Evolutionary conservation across 148 eudicot species (phyloP), one percentile per base, ranked within the genome.

Genomic region (Suaeda aralocaspica): DNA sequence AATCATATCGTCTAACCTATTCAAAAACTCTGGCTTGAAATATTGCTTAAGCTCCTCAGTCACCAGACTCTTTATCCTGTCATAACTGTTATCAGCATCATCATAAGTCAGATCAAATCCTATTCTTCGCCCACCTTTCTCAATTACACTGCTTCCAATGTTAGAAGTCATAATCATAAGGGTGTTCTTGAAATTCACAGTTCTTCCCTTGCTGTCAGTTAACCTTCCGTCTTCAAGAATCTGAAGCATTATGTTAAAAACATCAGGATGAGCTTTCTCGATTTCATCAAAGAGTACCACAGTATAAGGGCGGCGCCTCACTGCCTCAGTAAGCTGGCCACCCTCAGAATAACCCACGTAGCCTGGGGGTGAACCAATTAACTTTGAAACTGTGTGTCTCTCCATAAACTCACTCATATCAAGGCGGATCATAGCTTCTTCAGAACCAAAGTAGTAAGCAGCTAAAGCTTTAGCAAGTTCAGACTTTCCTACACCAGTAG

Each of bases 401-500:
- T 92, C 98, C 98, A 89, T 89, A 79, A 83, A 89, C 82, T 92
- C 98, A 42, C 91, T 89, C 96, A 89, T 88, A 63, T 92, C 96
- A 24, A 92, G 88, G 0, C 93, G 85, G 59, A 92, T 78, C 98
- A 92, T 89, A 41, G 89, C 84, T 63, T 88, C 87, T 80, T 89
- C 91, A 4, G 96, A 92, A 13, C 98, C 98, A 51, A 92, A 92
- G 74, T 89, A 92, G 84, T 88, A 92, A 22, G 96, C 58, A 6
- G 96, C 88, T 34, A 92, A 69, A 28, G 93, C 74, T 76, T 92
- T 92, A 2, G 98, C 98, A 34, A 92, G 82, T 74, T 92, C 98
- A 0, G 91, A 84, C 66, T 89, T 92, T 15, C 98, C 98, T 1
- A 89, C 96, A 58, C 96, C 93, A 4, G 96, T 92, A n/a, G 96